Evolutionary conservation across 2,329 filamentous ascomycete genomes (phyloP).

Genomic region (Rhinocladiella mackenziei): DNA sequence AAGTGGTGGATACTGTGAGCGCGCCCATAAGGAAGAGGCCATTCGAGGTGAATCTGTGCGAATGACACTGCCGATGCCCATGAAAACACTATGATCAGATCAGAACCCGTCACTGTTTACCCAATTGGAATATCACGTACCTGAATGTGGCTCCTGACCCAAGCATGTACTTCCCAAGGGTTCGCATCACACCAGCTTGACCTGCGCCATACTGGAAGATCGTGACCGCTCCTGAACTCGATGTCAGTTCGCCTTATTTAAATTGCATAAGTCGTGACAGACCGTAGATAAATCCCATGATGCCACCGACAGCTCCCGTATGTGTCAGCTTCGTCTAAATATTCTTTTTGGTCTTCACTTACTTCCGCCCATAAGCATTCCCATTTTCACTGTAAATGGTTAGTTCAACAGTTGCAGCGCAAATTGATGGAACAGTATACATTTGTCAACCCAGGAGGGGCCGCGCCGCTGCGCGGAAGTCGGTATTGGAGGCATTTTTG

Average conservation of each 20-base stretch:
- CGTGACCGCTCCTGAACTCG: conserved; percentile 70
- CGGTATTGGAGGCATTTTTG: conserved; percentile 33
- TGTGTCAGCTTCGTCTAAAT: conserved; percentile 24
- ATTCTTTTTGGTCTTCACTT: conserved; percentile 44
- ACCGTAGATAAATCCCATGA: conserved; percentile 99
- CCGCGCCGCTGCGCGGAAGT: conserved; percentile 40
- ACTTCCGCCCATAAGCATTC: conserved; percentile 98
- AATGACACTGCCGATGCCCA: conserved; percentile 97
- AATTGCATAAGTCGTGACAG: conserved; percentile 31
- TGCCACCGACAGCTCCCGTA: conserved; percentile 75
- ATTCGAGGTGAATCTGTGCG: conserved; percentile 81
- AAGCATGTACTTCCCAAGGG: conserved; percentile 93
- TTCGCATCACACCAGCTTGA: conserved; percentile 88
- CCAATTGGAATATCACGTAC: conserved; percentile 47
- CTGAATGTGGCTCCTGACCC: conserved; percentile 94
- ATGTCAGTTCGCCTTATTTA: conserved; percentile 21
- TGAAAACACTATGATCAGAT: conserved; percentile 65
- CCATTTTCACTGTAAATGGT: conserved; percentile 78
- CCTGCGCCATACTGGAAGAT: conserved; percentile 95
- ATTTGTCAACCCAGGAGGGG: conserved; percentile 67
- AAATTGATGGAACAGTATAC: conserved; percentile 40
- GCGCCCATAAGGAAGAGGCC: conserved; percentile 69
- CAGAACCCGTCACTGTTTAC: background rate
- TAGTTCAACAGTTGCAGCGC: conserved; percentile 24
- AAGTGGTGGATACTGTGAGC: conserved; percentile 69